Conservation (phyloP, 2,329 filamentous ascomycete species). For the Fusarium sp. region DNA sequence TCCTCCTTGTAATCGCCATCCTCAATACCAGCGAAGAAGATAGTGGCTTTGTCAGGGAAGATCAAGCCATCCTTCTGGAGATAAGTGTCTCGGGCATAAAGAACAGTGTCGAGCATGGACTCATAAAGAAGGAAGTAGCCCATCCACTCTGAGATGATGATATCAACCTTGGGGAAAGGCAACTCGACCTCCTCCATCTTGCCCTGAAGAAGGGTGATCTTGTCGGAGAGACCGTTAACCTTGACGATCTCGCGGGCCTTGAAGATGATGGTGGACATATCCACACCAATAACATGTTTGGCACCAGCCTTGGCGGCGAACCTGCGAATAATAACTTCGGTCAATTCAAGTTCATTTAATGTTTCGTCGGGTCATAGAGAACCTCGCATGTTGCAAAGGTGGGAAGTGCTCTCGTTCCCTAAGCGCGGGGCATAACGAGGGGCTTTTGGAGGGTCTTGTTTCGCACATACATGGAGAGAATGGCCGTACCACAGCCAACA, state of each 20-base stretch:
- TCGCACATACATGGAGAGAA: constrained; percentile 89
- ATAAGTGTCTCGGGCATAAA: constrained; percentile 95
- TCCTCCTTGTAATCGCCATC: constrained; percentile 99
- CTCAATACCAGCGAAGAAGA: constrained; percentile 96
- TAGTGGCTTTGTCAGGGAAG: constrained; percentile 98
- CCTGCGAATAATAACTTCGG: constrained; percentile 60
- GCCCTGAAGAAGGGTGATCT: constrained; percentile 97
- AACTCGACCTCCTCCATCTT: constrained; percentile 99
- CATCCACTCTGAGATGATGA: constrained; percentile 99
- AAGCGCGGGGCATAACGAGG: constrained; percentile 30
- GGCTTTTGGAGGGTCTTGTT: constrained; percentile 10
- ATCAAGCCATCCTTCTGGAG: constrained; percentile 88
- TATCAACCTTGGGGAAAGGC: constrained; percentile 95
- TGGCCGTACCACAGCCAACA: constrained; percentile 96
- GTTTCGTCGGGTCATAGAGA: background rate
- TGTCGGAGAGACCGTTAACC: constrained; percentile 89
- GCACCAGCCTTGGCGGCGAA: constrained; percentile 96
- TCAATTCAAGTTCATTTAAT: constrained; percentile 14
- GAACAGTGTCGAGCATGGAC: constrained; percentile 97
- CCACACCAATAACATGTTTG: constrained; percentile 98
- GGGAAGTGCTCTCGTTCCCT: background rate
- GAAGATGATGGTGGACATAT: constrained; percentile 99
- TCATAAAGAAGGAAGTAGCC: constrained; percentile 99
- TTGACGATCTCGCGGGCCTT: constrained; percentile 96
- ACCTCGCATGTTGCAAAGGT: background rate